Conservation (phyloP, 306 rosid genomes). For the Cicer chorassanicum region DNA sequence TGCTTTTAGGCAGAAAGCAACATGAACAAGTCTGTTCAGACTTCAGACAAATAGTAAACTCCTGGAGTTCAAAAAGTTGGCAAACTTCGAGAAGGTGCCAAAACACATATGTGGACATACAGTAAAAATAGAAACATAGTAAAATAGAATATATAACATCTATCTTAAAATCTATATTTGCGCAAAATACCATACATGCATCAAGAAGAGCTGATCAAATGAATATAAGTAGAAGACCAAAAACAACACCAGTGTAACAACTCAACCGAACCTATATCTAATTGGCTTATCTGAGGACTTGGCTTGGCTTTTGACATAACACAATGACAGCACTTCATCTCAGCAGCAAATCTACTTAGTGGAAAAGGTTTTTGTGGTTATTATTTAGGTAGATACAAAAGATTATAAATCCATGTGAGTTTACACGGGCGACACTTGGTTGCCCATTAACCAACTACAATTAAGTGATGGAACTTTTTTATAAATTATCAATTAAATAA, state of each 20-base stretch:
- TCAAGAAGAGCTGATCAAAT: not conserved
- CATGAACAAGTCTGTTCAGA: not conserved
- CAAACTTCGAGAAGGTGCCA: slow-evolving; percentile 3
- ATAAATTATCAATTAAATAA: not conserved
- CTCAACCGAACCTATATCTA: not conserved
- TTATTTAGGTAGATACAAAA: not conserved
- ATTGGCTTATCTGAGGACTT: not conserved
- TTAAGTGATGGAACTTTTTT: not conserved
- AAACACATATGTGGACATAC: not conserved
- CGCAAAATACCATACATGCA: not conserved
- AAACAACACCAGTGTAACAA: not conserved
- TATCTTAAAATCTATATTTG: not conserved
- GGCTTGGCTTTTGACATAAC: not conserved
- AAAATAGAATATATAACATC: not conserved
- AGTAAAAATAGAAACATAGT: not conserved
- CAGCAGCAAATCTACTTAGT: not conserved
- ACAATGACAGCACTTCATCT: not conserved
- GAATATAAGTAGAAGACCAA: not conserved
- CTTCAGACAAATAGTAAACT: not conserved
- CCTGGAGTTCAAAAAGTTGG: slow-evolving; percentile 14
- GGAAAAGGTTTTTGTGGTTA: not conserved
- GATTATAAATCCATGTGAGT: not conserved
- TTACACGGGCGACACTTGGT: not conserved
- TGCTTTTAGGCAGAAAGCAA: slow-evolving; percentile 6
- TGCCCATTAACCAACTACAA: slow-evolving; percentile 3